phyloP scores from a whole-genome alignment of 805 yeast genomes.

The Lachancea sp. region DNA sequence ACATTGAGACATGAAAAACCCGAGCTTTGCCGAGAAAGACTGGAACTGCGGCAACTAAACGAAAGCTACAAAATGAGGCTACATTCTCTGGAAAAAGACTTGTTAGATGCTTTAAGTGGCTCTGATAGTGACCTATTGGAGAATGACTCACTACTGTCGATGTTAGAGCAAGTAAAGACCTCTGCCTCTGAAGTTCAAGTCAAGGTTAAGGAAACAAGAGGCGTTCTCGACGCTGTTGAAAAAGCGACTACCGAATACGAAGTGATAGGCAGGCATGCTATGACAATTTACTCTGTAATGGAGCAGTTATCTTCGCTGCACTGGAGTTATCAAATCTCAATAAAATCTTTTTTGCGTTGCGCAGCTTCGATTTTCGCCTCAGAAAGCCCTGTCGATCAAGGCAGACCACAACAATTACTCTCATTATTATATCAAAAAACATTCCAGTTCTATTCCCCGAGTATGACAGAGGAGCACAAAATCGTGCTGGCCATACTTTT shows the following conservation, averaged over 20 bases:
- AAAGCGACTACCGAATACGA: constrained; percentile 40
- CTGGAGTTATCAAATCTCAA: constrained; percentile 53
- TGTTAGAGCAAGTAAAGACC: constrained; percentile 57
- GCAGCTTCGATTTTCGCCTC: constrained; percentile 29
- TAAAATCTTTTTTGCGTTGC: constrained; percentile 38
- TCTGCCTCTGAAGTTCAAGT: constrained; percentile 50
- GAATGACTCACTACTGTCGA: constrained; percentile 49
- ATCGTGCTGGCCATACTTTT: constrained; percentile 39
- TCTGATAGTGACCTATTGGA: constrained; percentile 62
- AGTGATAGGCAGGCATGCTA: constrained; percentile 51
- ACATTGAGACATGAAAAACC: constrained; percentile 54
- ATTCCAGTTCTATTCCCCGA: constrained; percentile 41
- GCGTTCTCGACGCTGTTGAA: constrained; percentile 51
- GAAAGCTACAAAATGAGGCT: constrained; percentile 54
- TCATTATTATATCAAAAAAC: constrained; percentile 40
- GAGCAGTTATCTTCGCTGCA: constrained; percentile 39
- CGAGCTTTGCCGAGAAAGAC: constrained; percentile 54
- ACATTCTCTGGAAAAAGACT: constrained; percentile 48
- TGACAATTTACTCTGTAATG: constrained; percentile 44
- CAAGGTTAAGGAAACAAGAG: constrained; percentile 49
- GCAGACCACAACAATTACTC: constrained; percentile 32
- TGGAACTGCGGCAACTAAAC: constrained; percentile 47
- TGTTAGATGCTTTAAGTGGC: constrained; percentile 52
- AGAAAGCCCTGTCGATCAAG: constrained; percentile 8
- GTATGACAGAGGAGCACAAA: constrained; percentile 42